Conservation (phyloP, 768 basidiomycete genomes). For the Rhodotorula diobovata region DNA sequence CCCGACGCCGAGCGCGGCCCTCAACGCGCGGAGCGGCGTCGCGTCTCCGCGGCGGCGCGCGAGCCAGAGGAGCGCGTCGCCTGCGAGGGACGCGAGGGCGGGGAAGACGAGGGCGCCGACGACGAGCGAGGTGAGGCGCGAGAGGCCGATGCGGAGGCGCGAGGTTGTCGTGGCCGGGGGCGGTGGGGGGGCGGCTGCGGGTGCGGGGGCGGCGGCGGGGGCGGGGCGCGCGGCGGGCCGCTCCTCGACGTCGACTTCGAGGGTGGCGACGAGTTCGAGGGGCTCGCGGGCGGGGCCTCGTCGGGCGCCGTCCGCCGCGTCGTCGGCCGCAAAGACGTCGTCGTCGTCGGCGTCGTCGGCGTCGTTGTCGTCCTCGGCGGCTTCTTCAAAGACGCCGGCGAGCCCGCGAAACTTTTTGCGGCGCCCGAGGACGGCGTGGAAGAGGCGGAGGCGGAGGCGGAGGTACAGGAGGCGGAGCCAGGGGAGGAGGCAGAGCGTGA, state of each 20-base stretch:
- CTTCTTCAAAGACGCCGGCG: conserved; percentile 29
- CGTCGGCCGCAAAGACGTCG: background rate
- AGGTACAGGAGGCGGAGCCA: conserved; percentile 40
- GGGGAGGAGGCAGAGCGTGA: conserved; percentile 40
- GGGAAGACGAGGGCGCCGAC: conserved; percentile 41
- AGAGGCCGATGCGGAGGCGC: conserved; percentile 30
- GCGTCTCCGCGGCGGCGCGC: conserved; percentile 4
- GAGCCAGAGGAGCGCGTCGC: conserved; percentile 32
- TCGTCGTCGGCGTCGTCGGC: background rate
- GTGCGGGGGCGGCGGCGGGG: background rate
- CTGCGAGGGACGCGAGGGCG: conserved; percentile 28
- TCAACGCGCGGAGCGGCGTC: background rate
- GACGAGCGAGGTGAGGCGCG: conserved; percentile 33
- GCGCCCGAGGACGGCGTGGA: conserved; percentile 28
- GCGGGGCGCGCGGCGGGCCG: background rate
- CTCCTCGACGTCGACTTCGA: conserved; percentile 24
- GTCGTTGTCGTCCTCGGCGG: conserved; percentile 10
- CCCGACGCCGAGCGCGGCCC: conserved; percentile 26
- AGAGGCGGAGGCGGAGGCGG: conserved; percentile 15
- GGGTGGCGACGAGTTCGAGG: conserved; percentile 23
- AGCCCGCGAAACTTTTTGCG: conserved; percentile 13
- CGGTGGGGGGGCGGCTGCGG: background rate
- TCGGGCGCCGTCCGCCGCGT: too few relatives aligned
- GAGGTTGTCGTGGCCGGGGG: background rate
- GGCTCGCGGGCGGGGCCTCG: background rate